Base-by-base conservation (phyloP, 2,329 filamentous ascomycete genomes). In the Paradendryphiella salina region DNA sequence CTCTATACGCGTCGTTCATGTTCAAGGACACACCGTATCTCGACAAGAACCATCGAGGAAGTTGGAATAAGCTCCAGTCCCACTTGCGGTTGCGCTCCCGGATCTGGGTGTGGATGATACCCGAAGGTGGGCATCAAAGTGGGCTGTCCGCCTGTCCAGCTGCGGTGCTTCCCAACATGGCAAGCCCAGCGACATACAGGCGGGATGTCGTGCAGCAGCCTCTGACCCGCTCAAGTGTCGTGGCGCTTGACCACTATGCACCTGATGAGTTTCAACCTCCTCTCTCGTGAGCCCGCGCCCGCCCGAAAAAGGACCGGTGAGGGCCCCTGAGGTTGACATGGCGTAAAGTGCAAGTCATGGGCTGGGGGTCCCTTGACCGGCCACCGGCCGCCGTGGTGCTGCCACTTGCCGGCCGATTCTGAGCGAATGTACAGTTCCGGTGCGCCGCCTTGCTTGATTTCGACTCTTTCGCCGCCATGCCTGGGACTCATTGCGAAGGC, bases 61-160 rank as follows among this genome's bases (percentile, higher is more conserved):
- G 64, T 67, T 50, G 56, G 60, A 66, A 63, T 67, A 67, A 67
- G 64, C 64, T 66, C 64, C 62, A 59, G 63, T 64, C 64, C 64
- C 63, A 65, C 63, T 59, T 59, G 56, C 60, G 60, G 57, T 63
- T 63, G 51, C 61, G 56, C 56, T 56, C 55, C 57, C 50, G 55
- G 42, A 54, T 64, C 57, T 61, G 61, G 63, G 60, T 58, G 54
- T 52, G 52, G 42, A 54, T 52, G 56, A 52, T 57, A 58, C 45
- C 57, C 56, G 57, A 49, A 34, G 56, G 52, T 61, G 58, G 60
- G 56, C 55, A 46, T 47, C 49, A 60, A 56, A 52, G 58, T 63
- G 55, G 59, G 58, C 54, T 60, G 56, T 60, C 57, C 58, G 57
- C 55, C 56, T 55, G 37, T 46, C 53, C 42, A 48, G 46, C 53